A percentile compares a stretch with the other conserved stretches of the same genome.
phyloP scores from a whole-genome alignment of 2,329 filamentous ascomycete genomes.

The Coccinonectria pachysandricola region DNA sequence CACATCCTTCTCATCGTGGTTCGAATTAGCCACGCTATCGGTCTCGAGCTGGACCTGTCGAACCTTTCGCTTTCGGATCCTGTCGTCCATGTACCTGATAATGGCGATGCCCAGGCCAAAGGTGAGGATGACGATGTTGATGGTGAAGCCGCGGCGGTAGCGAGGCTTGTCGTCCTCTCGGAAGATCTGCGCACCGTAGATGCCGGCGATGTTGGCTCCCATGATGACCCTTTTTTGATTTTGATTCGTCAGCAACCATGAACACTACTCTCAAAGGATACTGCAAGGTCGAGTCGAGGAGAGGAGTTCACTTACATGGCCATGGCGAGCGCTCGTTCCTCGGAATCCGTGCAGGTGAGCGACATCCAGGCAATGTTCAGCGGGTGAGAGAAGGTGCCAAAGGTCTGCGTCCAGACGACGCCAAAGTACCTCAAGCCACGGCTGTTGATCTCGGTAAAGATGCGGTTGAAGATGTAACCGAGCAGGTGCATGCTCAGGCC shows the following conservation, averaged over 20 bases:
- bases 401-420: constrained; percentile 45
- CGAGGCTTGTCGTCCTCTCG: constrained; percentile 38
- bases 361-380: constrained; percentile 53
- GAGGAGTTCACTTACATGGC: constrained; percentile 41
- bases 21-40: constrained; percentile 1
- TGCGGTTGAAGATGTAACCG: constrained; percentile 43
- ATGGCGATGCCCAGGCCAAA: constrained; percentile 32
- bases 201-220: constrained; percentile 51
- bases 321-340: constrained; percentile 50
- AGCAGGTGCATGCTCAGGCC: constrained; percentile 37
- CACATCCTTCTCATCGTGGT: constrained; percentile 9
- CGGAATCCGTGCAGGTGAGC: constrained; percentile 43
- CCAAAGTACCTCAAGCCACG: constrained; percentile 40
- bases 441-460: constrained; percentile 34
- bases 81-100: constrained; percentile 34
- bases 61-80: constrained; percentile 9
- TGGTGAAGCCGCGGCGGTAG: constrained; percentile 40
- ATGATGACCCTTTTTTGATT: constrained; percentile 38
- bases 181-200: constrained; percentile 52
- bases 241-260: neutral
- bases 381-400: constrained; percentile 44
- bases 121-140: constrained; percentile 33
- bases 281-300: too few species aligned
- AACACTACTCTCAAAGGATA: too few species aligned
- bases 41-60: constrained; percentile 5